Evolutionary conservation across 768 basidiomycete genomes (phyloP).

Genomic region (Lentinula sp.): DNA sequence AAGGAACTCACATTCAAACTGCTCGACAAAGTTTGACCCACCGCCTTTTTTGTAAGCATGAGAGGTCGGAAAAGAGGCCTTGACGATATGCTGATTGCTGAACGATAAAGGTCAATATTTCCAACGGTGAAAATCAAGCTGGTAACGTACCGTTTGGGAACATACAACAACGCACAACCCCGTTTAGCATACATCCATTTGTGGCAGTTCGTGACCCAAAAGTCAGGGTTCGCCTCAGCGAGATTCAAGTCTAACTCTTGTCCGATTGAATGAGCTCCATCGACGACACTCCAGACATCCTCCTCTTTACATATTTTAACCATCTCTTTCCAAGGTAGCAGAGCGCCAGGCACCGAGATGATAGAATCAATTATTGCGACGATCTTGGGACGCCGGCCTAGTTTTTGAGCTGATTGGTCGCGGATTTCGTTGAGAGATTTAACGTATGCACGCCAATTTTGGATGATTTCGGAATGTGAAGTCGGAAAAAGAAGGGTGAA

Average conservation of each 20-base stretch:
- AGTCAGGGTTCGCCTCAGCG: constrained; percentile 43
- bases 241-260: constrained; percentile 50
- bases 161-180: constrained; percentile 42
- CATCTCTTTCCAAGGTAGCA: constrained; percentile 57
- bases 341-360: constrained; percentile 40
- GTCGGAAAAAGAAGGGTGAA: constrained; percentile 45
- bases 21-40: constrained; percentile 38
- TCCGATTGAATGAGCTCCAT: constrained; percentile 64
- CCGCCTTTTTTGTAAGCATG: constrained; percentile 36
- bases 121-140: neutral
- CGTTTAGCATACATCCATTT: constrained; percentile 61
- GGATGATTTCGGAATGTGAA: constrained; percentile 48
- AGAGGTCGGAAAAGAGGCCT: constrained; percentile 53
- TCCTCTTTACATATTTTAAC: constrained; percentile 49
- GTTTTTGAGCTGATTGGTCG: neutral
- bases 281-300: constrained; percentile 47
- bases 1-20: constrained; percentile 41
- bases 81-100: constrained; percentile 63
- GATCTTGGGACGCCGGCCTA: constrained; percentile 26
- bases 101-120: neutral
- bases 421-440: constrained; percentile 9
- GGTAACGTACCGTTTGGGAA: constrained; percentile 24
- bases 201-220: constrained; percentile 62
- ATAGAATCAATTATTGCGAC: constrained; percentile 54
- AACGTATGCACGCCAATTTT: constrained; percentile 33